Evolutionary conservation across 164 flowering plant species (phyloP), one percentile per base, ranked within the genome.

Genomic region (Magnolia officinalis): DNA sequence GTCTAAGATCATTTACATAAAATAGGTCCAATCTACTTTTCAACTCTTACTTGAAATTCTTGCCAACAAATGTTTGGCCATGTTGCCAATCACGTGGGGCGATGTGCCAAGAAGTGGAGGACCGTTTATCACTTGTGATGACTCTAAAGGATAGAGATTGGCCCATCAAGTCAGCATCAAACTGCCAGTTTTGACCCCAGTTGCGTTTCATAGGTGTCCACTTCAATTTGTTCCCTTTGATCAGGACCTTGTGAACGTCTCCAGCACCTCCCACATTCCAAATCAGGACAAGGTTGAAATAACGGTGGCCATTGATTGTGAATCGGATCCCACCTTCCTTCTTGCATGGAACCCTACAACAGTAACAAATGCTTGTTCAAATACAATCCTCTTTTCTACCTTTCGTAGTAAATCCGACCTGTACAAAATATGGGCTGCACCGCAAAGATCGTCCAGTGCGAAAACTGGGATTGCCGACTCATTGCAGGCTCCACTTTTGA

Each of bases 211-310:
- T 74, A 1, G 63, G 0, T 0, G 87, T 86, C 91, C 93, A 92
- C 21, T 73, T 78, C 69, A 76, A 72, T 52, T 83, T 75, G 74
- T 76, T 13, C 0, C 89, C 92, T 81, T 90, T 93, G 66, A 91
- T 88, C 72, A 76, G 71, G 67, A 90, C 82, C 6, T 76, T 52
- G 13, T 14, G 50, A 0, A 93, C 76, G 24, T 93, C 93, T n/a
- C 98, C 96, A 0, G 95, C 90, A 10, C 95, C 96, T 21, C 84
- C 98, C 0, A 91, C 96, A 52, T 91, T 93, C 86, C 84, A 86
- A 24, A 91, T 82, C 55, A 80, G 63, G 4, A 93, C 90, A 74
- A 83, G 50, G 74, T 79, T 83, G 85, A 79, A 90, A 67, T 87
- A 85, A 0, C 87, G 89, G 51, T 86, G 84, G 23, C 93, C 92